Percentiles rank a stretch among this genome's conserved stretches.
Conservation (phyloP, 306 rosid species). For the Prunus davidiana region DNA sequence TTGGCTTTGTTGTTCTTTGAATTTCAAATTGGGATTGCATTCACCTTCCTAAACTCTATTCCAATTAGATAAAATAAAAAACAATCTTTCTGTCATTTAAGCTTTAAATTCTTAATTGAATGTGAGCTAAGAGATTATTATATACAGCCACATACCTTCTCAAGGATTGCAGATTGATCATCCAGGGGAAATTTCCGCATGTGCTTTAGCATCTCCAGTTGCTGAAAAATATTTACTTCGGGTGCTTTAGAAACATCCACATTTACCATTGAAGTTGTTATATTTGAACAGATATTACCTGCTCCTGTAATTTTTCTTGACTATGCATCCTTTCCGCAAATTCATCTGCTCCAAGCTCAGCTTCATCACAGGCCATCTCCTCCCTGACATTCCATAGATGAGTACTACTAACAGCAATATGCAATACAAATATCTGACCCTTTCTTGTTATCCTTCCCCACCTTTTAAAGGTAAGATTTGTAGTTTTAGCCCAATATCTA, state of each 20-base stretch:
- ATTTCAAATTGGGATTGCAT: neutral
- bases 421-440: neutral
- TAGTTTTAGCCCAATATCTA: neutral
- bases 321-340: slow-evolving; percentile 51
- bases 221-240: slow-evolving; percentile 40
- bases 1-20: neutral
- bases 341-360: slow-evolving; percentile 72
- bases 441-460: neutral
- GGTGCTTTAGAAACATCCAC: slow-evolving; percentile 21
- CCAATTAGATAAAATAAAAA: neutral
- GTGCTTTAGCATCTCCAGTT: slow-evolving; percentile 76
- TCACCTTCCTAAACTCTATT: neutral
- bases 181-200: slow-evolving; percentile 70
- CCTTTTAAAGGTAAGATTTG: neutral
- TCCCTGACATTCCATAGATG: slow-evolving; percentile 49
- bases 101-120: neutral
- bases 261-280: neutral
- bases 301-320: slow-evolving; percentile 54
- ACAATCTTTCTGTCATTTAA: neutral
- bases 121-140: neutral
- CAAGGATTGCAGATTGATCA: slow-evolving; percentile 76
- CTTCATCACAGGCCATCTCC: slow-evolving; percentile 91
- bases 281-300: slow-evolving; percentile 38
- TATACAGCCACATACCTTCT: slow-evolving; percentile 47
- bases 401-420: slow-evolving; percentile 13